A percentile compares a stretch with the other conserved stretches of the same genome.
These are phyloP conservation scores for Mrakia frigida DNA, from an alignment of 768 basidiomycete species.

Conservation along the genomic window DNA sequence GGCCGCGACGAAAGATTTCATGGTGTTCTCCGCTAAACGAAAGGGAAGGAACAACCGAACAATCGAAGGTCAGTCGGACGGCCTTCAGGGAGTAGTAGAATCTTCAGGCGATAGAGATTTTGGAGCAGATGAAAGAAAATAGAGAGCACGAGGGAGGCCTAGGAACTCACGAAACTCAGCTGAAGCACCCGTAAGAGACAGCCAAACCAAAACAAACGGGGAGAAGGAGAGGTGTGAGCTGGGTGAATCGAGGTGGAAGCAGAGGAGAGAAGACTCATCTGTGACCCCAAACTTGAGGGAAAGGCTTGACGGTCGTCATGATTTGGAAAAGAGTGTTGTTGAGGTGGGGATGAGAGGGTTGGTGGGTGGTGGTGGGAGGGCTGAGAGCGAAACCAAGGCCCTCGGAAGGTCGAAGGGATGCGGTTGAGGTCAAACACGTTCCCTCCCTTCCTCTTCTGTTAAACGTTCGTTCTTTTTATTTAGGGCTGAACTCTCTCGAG, in stretches of 20 bases:
- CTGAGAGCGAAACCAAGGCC: not conserved
- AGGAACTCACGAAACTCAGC: constrained; percentile 29
- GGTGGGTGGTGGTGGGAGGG: not conserved
- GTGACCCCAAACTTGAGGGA: constrained; percentile 13
- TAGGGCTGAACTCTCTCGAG: too few species aligned
- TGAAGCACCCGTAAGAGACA: constrained; percentile 9
- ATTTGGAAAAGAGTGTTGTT: not conserved
- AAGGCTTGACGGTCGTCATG: not conserved
- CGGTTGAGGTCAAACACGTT: too few species aligned
- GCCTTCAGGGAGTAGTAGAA: too few species aligned
- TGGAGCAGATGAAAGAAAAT: too few species aligned
- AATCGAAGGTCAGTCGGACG: not conserved
- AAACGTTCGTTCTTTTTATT: too few species aligned
- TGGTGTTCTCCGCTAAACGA: constrained; percentile 29
- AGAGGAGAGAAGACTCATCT: not conserved
- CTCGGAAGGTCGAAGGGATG: too few species aligned
- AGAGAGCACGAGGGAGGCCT: too few species aligned
- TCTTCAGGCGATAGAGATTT: too few species aligned
- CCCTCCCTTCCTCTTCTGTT: too few species aligned
- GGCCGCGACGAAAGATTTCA: constrained; percentile 20
- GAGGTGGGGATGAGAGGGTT: not conserved
- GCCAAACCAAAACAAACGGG: not conserved
- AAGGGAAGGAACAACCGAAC: too few species aligned
- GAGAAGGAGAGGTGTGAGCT: not conserved
- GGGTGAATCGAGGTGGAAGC: not conserved